phyloP scores from a whole-genome alignment of 75 land plant species.

The Pinus albicaulis region DNA sequence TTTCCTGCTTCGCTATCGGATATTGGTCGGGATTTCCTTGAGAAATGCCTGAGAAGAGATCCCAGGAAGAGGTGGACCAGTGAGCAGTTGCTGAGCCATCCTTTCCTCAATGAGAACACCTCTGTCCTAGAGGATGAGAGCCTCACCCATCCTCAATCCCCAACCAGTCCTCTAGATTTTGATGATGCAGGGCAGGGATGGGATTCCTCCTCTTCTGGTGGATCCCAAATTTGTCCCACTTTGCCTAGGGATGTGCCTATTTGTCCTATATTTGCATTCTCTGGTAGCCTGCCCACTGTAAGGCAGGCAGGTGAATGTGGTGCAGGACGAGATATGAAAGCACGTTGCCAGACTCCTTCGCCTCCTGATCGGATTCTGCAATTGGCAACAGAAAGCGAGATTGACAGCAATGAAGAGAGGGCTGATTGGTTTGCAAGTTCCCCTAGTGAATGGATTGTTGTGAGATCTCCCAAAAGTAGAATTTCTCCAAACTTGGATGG shows the following conservation, averaged over 20 bases:
- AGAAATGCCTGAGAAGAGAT: conserved; percentile 58
- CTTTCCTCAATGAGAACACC: conserved; percentile 10
- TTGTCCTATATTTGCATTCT: not conserved
- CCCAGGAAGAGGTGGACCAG: conserved; percentile 54
- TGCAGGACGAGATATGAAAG: too few species aligned
- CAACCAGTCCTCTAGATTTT: conserved; percentile 48
- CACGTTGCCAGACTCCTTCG: too few species aligned
- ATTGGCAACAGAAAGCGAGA: too few species aligned
- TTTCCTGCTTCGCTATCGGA: conserved; percentile 40
- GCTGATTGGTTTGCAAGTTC: too few species aligned
- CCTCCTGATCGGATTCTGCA: too few species aligned
- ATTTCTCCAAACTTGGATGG: too few species aligned
- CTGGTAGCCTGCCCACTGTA: not conserved
- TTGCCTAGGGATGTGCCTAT: not conserved
- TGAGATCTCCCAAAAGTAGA: too few species aligned
- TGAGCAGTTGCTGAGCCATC: conserved; percentile 53
- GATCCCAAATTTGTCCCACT: too few species aligned
- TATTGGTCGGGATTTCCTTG: conserved; percentile 45
- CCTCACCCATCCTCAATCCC: conserved; percentile 67
- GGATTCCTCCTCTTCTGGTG: too few species aligned
- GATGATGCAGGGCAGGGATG: conserved; percentile 21
- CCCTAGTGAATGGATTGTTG: too few species aligned
- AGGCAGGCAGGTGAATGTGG: too few species aligned
- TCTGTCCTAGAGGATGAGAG: conserved; percentile 54
- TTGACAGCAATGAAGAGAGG: not conserved